Conservation (phyloP, 306 rosid genomes). For the Hippophae gyantsensis region DNA sequence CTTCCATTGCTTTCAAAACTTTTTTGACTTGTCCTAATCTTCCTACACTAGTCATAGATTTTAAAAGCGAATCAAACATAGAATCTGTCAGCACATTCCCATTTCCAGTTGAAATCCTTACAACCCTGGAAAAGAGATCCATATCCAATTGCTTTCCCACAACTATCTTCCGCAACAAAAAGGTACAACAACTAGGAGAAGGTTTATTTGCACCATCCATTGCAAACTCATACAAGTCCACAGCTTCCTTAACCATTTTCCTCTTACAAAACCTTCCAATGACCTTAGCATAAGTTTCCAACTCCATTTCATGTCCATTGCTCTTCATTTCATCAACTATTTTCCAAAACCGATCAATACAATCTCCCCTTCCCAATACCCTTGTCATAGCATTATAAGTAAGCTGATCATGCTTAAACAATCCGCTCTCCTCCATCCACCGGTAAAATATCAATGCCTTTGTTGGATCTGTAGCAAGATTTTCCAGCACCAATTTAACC, state of each 20-base stretch:
- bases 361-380: conserved; percentile 69
- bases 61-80: conserved; percentile 38
- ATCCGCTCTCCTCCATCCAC: conserved; percentile 69
- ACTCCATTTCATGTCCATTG: conserved; percentile 47
- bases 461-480: conserved; percentile 39
- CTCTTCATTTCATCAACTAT: conserved; percentile 57
- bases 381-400: conserved; percentile 60
- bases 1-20: conserved; percentile 64
- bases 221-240: conserved; percentile 69
- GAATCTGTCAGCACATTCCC: conserved; percentile 48
- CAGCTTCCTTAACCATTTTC: conserved; percentile 59
- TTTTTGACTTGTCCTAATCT: conserved; percentile 36
- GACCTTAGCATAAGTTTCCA: conserved; percentile 47
- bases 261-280: conserved; percentile 54
- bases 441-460: conserved; percentile 63
- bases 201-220: conserved; percentile 62
- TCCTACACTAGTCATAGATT: conserved; percentile 54
- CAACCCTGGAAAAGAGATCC: conserved; percentile 38
- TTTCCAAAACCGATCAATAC: conserved; percentile 74
- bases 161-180: conserved; percentile 50
- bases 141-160: conserved; percentile 44
- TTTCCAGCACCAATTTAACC: conserved; percentile 44
- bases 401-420: conserved; percentile 50
- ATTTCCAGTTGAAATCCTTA: conserved; percentile 36
- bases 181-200: conserved; percentile 30